Base-by-base conservation (phyloP, 495 filamentous ascomycete genomes). In the Tuber borchii region DNA sequence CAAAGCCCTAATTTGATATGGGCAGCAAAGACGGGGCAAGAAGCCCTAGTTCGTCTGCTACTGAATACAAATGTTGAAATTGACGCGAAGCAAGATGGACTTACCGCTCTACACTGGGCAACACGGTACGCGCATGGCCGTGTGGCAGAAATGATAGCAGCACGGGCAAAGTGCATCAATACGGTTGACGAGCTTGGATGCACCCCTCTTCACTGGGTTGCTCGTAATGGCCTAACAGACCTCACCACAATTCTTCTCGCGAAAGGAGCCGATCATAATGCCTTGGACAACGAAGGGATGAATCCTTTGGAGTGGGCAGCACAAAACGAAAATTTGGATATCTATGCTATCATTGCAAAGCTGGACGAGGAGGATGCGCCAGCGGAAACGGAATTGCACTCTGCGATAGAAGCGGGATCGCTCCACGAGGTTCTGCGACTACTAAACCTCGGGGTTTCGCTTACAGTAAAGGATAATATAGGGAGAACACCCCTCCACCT, bases 401-500 rank as follows among this genome's bases (percentile, higher is more conserved):
- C 56, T 2, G 56, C 56, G 17, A 65, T 65, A 65, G 56, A 34
- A 34, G 0, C 26, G 56, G 56, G 56, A 34, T 65, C 46, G 34
- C 22, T 69, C 74, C 44, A 61, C 43, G 68, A 75, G 14, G 73
- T 73, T 42, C 43, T 39, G 31, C 70, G 70, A 12, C 45, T 80
- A 12, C n/a, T 80, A 1, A 76, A 56, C 51, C 43, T 78, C 37
- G 77, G 77, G n/a, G 77, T 76, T 40, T 70, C 75, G 26, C 44
- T 78, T 20, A 37, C 20, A 14, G 43, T 77, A 39, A 65, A 68
- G 65, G 77, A 80, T 56, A 51, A 75, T n/a, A 40, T 74, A 5
- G 78, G 78, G 14, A 71, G 51, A 76, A 83, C 81, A 40, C 78
- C 78, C 17, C 81, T 83, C 34, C 78, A 80, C 44, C 70, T 70